Evolutionary conservation across 768 basidiomycete species (phyloP), one percentile per base, ranked within the genome.

Genomic region (Phanerochaete carnosa): DNA sequence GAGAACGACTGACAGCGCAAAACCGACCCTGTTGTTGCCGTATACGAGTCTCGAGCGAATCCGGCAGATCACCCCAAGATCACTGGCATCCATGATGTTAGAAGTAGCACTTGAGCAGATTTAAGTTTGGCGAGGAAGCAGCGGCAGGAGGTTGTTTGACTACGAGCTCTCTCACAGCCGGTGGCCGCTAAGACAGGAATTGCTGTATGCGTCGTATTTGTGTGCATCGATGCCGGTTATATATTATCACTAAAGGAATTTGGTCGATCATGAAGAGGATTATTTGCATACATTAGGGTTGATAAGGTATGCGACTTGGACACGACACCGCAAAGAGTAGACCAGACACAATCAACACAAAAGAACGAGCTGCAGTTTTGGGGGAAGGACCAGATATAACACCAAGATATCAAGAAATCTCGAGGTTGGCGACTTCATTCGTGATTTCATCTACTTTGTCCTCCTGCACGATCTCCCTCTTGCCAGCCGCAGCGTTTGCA

Each of bases 31-130:
- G 81, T 92, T 39, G 83, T 95, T 58, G 88, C 93, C 0, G 86
- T 96, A 13, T 97, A 96, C 66, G 95, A 97, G 73, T 75, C 90
- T 0, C 89, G 90, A 64, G 90, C 95, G 9, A 94, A 94, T 64
- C 76, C 90, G 30, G 90, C 92, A 0, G 95, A 96, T 70, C 95
- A 96, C 65, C 80, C 86, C 62, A 94, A 92, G 74, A 89, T 94
- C 51, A 86, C 85, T 67, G 92, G 92, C n/a, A 87, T 83, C 47
- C 86, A 87, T 35, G 85, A 86, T 9, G 57, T 32, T 79, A 77
- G 39, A 43, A 43, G 39, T 43, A 43, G 39, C 19, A 43, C 11
- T 61, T 77, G 84, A 54, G 22, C 23, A 54, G 39, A 4, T 43
- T 43, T 19, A 19, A 43, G 19, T 19, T 4, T 43, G 19, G 39